A percentile compares a stretch with the other conserved stretches of the same genome.
Conservation (phyloP, 31 red algal genomes). For the Odonthalia washingtoniensis region DNA sequence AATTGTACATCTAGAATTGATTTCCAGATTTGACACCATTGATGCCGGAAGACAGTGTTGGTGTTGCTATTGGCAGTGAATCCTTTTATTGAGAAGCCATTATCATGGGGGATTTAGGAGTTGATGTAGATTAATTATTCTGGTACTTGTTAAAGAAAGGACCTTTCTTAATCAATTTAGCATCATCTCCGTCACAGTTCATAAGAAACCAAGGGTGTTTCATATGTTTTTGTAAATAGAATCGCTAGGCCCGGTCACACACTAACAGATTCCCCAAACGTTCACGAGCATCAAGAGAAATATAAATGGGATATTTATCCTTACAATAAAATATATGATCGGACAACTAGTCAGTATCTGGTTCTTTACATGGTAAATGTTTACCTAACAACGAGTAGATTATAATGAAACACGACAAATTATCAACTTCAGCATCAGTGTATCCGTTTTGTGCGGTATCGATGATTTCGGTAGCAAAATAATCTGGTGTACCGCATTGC, state of each 20-base stretch:
- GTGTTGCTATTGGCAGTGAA: not conserved
- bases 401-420: slow-evolving; percentile 94
- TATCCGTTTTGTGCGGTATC: slow-evolving; percentile 81
- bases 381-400: slow-evolving; percentile 89
- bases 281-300: slow-evolving; percentile 64
- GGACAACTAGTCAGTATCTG: slow-evolving; percentile 80
- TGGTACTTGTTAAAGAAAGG: slow-evolving; percentile 63
- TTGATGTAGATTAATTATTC: slow-evolving; percentile 19
- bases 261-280: slow-evolving; percentile 79
- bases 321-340: slow-evolving; percentile 76
- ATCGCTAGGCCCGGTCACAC: slow-evolving; percentile 82
- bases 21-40: too few species aligned
- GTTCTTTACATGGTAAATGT: slow-evolving; percentile 85
- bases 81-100: not conserved
- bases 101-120: slow-evolving; percentile 32
- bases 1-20: too few species aligned
- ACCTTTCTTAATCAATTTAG: slow-evolving; percentile 51
- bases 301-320: slow-evolving; percentile 55
- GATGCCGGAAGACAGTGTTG: too few species aligned
- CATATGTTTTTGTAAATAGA: slow-evolving; percentile 69
- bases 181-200: slow-evolving; percentile 74
- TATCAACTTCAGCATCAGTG: slow-evolving; percentile 87
- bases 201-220: slow-evolving; percentile 91
- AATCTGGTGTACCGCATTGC: slow-evolving; percentile 94
- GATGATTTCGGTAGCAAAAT: slow-evolving; percentile 91